These are phyloP conservation scores for Xylaria longipes DNA, from an alignment of 495 filamentous ascomycete species.

Conservation along the genomic window DNA sequence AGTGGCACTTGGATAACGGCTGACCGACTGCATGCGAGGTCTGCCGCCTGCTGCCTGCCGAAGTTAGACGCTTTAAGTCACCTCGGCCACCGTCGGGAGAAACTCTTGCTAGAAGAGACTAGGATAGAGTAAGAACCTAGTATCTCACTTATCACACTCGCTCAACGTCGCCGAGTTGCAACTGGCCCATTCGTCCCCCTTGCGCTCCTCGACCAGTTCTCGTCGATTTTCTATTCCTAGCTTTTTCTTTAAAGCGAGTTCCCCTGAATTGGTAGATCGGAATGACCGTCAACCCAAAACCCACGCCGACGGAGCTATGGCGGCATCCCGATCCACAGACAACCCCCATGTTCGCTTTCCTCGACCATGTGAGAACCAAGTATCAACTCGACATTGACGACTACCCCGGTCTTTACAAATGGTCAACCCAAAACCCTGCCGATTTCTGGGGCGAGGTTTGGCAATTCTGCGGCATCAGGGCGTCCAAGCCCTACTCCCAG, in stretches of 20 bases:
- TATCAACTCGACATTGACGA: conserved; percentile 65
- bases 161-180: neutral
- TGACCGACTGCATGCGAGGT: conserved; percentile 14
- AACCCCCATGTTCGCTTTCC: conserved; percentile 75
- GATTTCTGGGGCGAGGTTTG: conserved; percentile 88
- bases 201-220: neutral
- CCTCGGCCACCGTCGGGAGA: conserved; percentile 22
- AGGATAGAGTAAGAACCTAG: neutral
- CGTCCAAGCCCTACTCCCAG: conserved; percentile 66
- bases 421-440: conserved; percentile 79
- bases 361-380: conserved; percentile 70
- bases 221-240: neutral
- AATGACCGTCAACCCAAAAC: neutral
- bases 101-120: neutral
- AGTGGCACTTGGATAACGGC: neutral
- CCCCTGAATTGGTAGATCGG: neutral
- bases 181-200: neutral
- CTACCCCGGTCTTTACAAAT: conserved; percentile 77
- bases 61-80: conserved; percentile 1
- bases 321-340: conserved; percentile 67
- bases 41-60: neutral
- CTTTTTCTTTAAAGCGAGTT: neutral
- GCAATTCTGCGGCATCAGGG: conserved; percentile 76
- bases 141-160: neutral
- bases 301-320: conserved; percentile 64